Conservation (phyloP, 805 yeast genomes). For the Metschnikowia sp. region DNA sequence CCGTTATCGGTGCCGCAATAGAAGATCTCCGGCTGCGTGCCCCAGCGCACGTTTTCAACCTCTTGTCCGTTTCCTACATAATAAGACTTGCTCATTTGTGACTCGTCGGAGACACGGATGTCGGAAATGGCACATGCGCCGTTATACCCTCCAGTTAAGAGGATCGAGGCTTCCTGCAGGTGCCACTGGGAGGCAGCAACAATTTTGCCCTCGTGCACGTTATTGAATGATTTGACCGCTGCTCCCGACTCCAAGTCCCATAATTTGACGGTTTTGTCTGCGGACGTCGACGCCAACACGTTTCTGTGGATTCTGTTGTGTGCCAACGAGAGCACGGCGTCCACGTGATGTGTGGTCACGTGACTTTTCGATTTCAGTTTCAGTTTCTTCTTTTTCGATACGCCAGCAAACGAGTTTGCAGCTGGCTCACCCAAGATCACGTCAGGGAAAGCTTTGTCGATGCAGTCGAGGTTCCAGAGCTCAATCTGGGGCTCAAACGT, state of each 20-base stretch:
- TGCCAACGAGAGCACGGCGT: constrained; percentile 84
- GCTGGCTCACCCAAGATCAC: constrained; percentile 80
- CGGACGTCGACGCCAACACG: constrained; percentile 90
- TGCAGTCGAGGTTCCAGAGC: constrained; percentile 89
- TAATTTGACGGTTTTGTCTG: constrained; percentile 88
- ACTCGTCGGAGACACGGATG: constrained; percentile 68
- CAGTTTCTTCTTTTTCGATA: constrained; percentile 44
- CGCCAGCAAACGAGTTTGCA: constrained; percentile 36
- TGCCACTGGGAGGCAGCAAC: constrained; percentile 92
- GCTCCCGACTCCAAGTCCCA: constrained; percentile 82
- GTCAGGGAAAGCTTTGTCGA: constrained; percentile 94
- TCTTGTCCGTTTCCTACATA: constrained; percentile 68
- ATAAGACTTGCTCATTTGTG: constrained; percentile 61
- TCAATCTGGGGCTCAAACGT: constrained; percentile 97
- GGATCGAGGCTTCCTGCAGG: constrained; percentile 55
- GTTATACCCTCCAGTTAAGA: constrained; percentile 93
- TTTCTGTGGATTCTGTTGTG: constrained; percentile 80
- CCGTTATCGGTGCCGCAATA: constrained; percentile 93
- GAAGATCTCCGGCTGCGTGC: constrained; percentile 49
- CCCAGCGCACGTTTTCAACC: constrained; percentile 80
- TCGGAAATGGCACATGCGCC: constrained; percentile 78
- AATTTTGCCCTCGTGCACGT: constrained; percentile 71
- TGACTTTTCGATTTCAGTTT: constrained; percentile 50
- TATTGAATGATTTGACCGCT: constrained; percentile 74
- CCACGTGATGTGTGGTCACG: constrained; percentile 78